These are phyloP conservation scores for Ochromonas danica DNA, from an alignment of 108 stramenopile genomes.

Conservation along the genomic window DNA sequence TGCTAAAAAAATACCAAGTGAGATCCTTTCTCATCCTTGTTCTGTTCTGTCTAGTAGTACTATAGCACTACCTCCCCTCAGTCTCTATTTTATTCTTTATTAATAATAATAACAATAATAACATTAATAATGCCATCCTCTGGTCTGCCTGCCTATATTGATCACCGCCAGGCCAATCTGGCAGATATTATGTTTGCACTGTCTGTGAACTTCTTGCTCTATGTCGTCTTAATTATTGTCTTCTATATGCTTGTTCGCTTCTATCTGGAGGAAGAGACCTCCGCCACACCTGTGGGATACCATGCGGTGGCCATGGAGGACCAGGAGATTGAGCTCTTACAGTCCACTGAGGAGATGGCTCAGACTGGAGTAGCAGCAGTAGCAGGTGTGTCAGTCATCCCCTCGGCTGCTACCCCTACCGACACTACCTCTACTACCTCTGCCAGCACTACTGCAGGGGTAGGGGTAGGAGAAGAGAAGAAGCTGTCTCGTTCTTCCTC, in stretches of 20 bases:
- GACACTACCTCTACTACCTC: background rate
- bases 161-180: no score
- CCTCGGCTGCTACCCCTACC: background rate
- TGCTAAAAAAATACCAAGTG: no score
- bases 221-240: conserved; percentile 13
- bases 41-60: no score
- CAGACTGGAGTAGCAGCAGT: background rate
- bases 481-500: background rate
- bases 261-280: conserved; percentile 25
- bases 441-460: background rate
- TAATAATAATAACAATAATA: no score
- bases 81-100: no score
- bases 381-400: background rate
- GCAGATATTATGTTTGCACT: conserved; percentile 1
- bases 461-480: no score
- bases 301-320: background rate
- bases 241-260: conserved; percentile 31
- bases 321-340: background rate
- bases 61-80: no score
- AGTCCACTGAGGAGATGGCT: background rate
- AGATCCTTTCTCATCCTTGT: no score
- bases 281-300: background rate
- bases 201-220: conserved; percentile 26
- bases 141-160: no score
- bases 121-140: no score